These are phyloP conservation scores for Rubroboletus satanas DNA, from an alignment of 768 basidiomycete genomes.

Conservation along the genomic window DNA sequence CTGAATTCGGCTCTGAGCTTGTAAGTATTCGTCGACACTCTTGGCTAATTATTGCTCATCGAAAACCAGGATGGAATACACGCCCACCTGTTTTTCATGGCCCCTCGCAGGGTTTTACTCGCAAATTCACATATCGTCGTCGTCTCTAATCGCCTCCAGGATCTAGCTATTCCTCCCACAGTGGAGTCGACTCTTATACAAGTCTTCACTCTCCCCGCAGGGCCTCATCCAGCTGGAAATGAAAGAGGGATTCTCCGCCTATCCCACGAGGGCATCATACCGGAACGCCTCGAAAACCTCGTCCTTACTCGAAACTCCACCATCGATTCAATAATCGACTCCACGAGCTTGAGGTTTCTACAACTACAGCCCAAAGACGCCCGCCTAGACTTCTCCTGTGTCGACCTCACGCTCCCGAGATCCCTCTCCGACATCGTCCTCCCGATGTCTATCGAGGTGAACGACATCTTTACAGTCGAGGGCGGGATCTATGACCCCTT, in stretches of 20 bases:
- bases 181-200: background rate
- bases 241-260: slow-evolving; percentile 1
- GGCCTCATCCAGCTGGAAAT: background rate
- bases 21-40: background rate
- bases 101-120: background rate
- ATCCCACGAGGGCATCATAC: background rate
- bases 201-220: background rate
- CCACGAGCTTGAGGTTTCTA: background rate
- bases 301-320: slow-evolving; percentile 5
- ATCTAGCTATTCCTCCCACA: background rate
- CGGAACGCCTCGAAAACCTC: background rate
- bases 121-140: slow-evolving; percentile 6
- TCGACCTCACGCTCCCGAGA: background rate
- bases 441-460: background rate
- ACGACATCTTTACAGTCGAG: background rate
- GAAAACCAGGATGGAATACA: background rate
- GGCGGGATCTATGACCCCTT: background rate
- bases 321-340: background rate
- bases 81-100: background rate
- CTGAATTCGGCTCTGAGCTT: background rate
- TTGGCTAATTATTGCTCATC: background rate
- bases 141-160: background rate
- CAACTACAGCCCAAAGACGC: background rate
- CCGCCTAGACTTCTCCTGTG: background rate
- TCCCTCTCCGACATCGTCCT: background rate